Evolutionary conservation across 1,284 basidiomycete species (phyloP).

Genomic region (Coniferiporia sulphurascens): DNA sequence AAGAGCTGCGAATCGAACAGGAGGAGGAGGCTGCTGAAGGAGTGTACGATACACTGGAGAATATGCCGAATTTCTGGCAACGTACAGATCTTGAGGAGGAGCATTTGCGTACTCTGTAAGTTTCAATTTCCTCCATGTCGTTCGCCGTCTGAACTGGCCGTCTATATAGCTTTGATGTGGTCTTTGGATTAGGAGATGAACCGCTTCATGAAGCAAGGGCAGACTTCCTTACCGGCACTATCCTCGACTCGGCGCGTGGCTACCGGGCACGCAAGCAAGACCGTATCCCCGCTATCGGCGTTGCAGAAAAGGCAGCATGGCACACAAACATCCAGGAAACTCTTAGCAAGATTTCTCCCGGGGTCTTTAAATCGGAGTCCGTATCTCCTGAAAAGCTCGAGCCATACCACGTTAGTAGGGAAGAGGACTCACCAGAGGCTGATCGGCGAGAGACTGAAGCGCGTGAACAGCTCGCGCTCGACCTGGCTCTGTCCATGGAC

Average conservation of each 20-base stretch:
- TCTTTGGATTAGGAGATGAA: constrained; percentile 47
- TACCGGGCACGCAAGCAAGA: constrained; percentile 48
- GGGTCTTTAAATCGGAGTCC: constrained; percentile 33
- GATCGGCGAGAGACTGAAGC: constrained; percentile 47
- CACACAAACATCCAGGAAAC: constrained; percentile 43
- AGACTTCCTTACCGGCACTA: constrained; percentile 51
- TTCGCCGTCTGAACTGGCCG: constrained; percentile 1
- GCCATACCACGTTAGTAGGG: constrained; percentile 38
- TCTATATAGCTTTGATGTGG: constrained; percentile 51
- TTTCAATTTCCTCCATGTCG: constrained; percentile 12
- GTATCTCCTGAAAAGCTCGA: constrained; percentile 32
- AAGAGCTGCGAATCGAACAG: constrained; percentile 29
- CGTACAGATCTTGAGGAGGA: constrained; percentile 41
- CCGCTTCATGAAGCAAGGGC: constrained; percentile 39
- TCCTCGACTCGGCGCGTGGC: constrained; percentile 44
- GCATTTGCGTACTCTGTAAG: constrained; percentile 54
- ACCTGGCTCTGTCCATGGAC: constrained; percentile 54
- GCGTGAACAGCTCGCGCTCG: constrained; percentile 55
- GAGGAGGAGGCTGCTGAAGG: constrained; percentile 26
- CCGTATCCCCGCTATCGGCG: constrained; percentile 36
- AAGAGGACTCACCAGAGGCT: constrained; percentile 36
- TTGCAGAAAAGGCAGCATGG: constrained; percentile 47
- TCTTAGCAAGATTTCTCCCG: constrained; percentile 38
- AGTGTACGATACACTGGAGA: constrained; percentile 45
- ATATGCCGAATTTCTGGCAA: constrained; percentile 53